A percentile compares a stretch with the other conserved stretches of the same genome.
phyloP scores from a whole-genome alignment of 495 filamentous ascomycete genomes.

The Xylaria acuta region DNA sequence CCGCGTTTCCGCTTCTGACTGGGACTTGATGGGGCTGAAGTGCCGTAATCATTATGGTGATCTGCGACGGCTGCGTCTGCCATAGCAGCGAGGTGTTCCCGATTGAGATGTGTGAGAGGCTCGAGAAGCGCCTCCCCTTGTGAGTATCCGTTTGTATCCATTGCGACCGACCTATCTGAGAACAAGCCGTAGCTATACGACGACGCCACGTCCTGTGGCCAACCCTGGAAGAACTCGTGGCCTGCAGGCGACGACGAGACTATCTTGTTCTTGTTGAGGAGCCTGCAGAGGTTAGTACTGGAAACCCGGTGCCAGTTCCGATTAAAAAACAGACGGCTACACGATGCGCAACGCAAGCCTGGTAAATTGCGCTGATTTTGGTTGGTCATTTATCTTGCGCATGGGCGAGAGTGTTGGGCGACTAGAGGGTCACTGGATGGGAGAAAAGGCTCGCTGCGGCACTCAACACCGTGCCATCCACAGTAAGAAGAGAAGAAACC shows the following conservation, averaged over 20 bases:
- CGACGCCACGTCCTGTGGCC: slow-evolving; percentile 33
- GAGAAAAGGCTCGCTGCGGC: slow-evolving; percentile 10
- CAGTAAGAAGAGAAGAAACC: not conserved
- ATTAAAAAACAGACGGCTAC: not conserved
- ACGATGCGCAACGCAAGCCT: not conserved
- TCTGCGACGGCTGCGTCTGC: slow-evolving; percentile 51
- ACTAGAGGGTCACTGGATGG: slow-evolving; percentile 1
- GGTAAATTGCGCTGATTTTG: not conserved
- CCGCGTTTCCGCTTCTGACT: slow-evolving; percentile 56
- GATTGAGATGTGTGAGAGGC: slow-evolving; percentile 37
- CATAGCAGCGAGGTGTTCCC: slow-evolving; percentile 47
- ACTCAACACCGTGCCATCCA: slow-evolving; percentile 7
- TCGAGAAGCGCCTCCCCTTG: slow-evolving; percentile 44
- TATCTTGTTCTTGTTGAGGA: slow-evolving; percentile 2
- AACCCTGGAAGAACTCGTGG: not conserved
- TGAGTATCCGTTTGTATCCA: slow-evolving; percentile 43
- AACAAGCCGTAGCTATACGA: slow-evolving; percentile 28
- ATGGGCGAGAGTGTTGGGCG: slow-evolving; percentile 4
- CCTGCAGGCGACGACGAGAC: not conserved
- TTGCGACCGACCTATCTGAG: slow-evolving; percentile 29
- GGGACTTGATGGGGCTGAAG: slow-evolving; percentile 41
- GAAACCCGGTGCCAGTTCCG: not conserved
- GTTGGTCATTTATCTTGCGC: slow-evolving; percentile 1
- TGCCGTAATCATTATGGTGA: slow-evolving; percentile 47
- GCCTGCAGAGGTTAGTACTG: slow-evolving; percentile 19